Evolutionary conservation across 306 rosid genomes (phyloP).

Genomic region (Delonix regia): DNA sequence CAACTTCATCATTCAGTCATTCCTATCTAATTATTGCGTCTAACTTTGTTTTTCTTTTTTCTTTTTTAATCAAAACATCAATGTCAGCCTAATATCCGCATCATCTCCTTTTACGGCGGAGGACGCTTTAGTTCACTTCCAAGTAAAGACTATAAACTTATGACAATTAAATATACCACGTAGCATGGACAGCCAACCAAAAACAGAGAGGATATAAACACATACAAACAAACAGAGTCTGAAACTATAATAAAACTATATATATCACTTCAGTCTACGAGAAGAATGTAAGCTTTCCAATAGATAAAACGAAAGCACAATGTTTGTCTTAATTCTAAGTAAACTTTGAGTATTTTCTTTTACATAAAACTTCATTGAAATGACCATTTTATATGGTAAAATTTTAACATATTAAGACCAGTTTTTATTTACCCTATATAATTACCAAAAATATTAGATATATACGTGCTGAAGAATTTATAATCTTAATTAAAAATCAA

Average conservation of each 20-base stretch:
- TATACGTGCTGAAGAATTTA: too few relatives aligned
- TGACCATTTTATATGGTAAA: not conserved
- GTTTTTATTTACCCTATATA: too few relatives aligned
- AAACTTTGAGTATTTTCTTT: not conserved
- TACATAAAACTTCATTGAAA: not conserved
- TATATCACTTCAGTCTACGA: too few relatives aligned
- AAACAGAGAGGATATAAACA: not conserved
- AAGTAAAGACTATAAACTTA: constrained; percentile 32
- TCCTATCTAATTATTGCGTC: constrained; percentile 6
- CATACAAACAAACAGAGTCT: not conserved
- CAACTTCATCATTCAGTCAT: not conserved
- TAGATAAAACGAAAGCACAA: not conserved
- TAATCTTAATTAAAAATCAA: too few relatives aligned
- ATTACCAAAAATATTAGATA: too few relatives aligned
- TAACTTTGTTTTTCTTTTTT: constrained; percentile 15
- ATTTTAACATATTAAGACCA: too few relatives aligned
- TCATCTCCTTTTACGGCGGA: constrained; percentile 21
- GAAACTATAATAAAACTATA: not conserved
- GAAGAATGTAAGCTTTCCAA: not conserved
- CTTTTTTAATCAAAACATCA: not conserved
- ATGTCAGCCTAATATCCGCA: constrained; percentile 18
- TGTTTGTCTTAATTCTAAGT: not conserved
- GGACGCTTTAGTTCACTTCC: constrained; percentile 41
- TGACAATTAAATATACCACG: not conserved
- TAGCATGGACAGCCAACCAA: not conserved